These are phyloP conservation scores for Flagelloscypha sp. DNA, from an alignment of 768 basidiomycete species.

Conservation along the genomic window DNA sequence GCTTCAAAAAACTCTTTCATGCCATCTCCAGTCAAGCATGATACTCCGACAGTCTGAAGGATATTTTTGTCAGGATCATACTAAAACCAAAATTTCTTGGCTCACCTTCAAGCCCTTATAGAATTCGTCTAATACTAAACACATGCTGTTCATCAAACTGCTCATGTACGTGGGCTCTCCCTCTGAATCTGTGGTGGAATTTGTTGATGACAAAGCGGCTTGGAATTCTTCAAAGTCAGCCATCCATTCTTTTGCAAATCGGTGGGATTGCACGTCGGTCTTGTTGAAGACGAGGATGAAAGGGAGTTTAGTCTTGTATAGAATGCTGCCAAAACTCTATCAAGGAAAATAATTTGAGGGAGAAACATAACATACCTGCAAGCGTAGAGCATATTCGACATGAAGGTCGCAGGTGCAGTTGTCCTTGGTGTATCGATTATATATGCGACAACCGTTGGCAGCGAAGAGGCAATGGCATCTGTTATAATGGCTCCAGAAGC, in stretches of 20 bases:
- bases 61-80: conserved; percentile 1
- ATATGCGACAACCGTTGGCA: conserved; percentile 94
- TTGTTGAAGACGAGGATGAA: conserved; percentile 99
- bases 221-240: conserved; percentile 95
- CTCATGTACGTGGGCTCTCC: conserved; percentile 98
- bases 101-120: conserved; percentile 90
- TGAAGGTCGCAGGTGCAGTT: conserved; percentile 92
- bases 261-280: conserved; percentile 84
- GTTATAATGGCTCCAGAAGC: conserved; percentile 98
- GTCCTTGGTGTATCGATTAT: conserved; percentile 96
- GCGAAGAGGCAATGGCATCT: conserved; percentile 85
- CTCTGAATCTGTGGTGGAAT: conserved; percentile 60
- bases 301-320: conserved; percentile 96
- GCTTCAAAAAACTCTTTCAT: conserved; percentile 88
- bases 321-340: conserved; percentile 47
- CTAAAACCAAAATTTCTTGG: conserved; percentile 3
- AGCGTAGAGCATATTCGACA: conserved; percentile 99
- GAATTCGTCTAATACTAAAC: conserved; percentile 94
- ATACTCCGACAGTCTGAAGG: conserved; percentile 84
- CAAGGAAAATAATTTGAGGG: neutral
- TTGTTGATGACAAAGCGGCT: conserved; percentile 67
- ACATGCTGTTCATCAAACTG: conserved; percentile 98
- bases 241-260: conserved; percentile 98
- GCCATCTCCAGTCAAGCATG: conserved; percentile 92
- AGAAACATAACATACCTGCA: conserved; percentile 59